A percentile compares a stretch with the other conserved stretches of the same genome.
phyloP scores from a whole-genome alignment of 495 filamentous ascomycete species.

The Lasiosphaeris hirsuta region DNA sequence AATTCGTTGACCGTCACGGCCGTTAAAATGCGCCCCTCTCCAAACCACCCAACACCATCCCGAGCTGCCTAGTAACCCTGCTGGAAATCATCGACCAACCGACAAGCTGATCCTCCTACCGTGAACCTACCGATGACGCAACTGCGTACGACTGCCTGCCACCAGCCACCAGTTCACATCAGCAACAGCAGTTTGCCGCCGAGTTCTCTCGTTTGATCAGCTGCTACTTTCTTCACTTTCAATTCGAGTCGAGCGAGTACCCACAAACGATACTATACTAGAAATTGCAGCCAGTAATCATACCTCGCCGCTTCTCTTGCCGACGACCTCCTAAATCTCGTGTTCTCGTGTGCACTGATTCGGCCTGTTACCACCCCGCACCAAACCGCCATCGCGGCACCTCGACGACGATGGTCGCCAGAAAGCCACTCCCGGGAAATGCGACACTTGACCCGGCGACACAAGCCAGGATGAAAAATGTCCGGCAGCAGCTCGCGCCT shows the following conservation, averaged over 20 bases:
- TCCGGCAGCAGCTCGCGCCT: slow-evolving; percentile 32
- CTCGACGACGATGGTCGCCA: slow-evolving; percentile 18
- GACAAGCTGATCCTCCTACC: background rate
- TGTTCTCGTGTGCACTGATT: background rate
- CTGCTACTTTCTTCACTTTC: background rate
- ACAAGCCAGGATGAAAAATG: slow-evolving; percentile 30
- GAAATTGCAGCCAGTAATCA: too few relatives aligned
- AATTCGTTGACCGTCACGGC: too few relatives aligned
- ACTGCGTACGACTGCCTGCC: slow-evolving; percentile 18
- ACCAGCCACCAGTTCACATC: background rate
- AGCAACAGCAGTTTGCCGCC: background rate
- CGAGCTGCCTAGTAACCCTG: too few relatives aligned
- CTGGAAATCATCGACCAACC: too few relatives aligned
- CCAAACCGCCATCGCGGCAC: background rate
- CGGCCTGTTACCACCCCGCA: background rate
- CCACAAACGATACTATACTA: background rate
- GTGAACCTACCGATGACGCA: slow-evolving; percentile 21
- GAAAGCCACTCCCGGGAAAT: slow-evolving; percentile 39
- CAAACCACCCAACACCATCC: background rate
- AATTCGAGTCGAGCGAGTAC: background rate
- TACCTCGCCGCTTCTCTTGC: too few relatives aligned
- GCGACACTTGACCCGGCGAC: slow-evolving; percentile 28
- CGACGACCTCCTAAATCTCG: background rate
- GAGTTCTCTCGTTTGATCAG: background rate
- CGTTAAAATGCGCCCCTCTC: too few relatives aligned